phyloP scores from a whole-genome alignment of 306 rosid genomes.

The Medicago truncatula region MtrunA17r5.0-ANR NC_053045.1:44143501-44144000 shows the following conservation, averaged over 20 bases:
- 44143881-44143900: not conserved
- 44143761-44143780: constrained; percentile 11
- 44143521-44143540: not conserved
- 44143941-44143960: constrained; percentile 29
- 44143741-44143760: not conserved
- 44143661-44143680: not conserved
- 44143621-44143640: not conserved
- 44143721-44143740: not conserved
- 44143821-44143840: not conserved
- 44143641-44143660: not conserved
- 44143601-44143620: not conserved
- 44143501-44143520: not conserved
- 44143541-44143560: not conserved
- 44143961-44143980: constrained; percentile 36
- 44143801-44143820: too few relatives aligned
- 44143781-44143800: not conserved
- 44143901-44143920: too few relatives aligned
- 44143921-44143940: constrained; percentile 9
- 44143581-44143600: constrained; percentile 9
- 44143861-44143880: too few relatives aligned
- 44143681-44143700: too few relatives aligned
- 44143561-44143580: constrained; percentile 7
- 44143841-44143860: too few relatives aligned
- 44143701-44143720: not conserved
- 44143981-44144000: constrained; percentile 35